phyloP scores from a whole-genome alignment of 495 filamentous ascomycete genomes.

The Penicillium parvum region DNA sequence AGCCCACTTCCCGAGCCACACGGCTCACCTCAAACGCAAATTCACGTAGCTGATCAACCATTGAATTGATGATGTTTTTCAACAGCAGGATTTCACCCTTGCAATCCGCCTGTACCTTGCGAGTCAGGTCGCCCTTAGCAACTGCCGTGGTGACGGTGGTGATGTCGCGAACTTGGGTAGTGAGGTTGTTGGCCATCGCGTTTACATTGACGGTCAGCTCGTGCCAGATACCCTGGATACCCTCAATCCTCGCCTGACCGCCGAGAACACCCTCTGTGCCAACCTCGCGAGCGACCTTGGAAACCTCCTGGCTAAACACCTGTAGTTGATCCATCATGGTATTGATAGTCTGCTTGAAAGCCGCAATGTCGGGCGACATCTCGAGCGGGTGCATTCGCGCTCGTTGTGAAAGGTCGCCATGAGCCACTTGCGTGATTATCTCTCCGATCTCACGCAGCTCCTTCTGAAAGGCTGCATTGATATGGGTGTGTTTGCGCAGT shows the following conservation, averaged over 20 bases:
- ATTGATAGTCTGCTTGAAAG: conserved; percentile 86
- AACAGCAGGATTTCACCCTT: conserved; percentile 86
- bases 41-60: conserved; percentile 89
- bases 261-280: conserved; percentile 87
- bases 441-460: conserved; percentile 87
- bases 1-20: conserved; percentile 85
- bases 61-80: conserved; percentile 89
- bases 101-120: conserved; percentile 86
- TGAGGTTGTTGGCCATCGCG: conserved; percentile 85
- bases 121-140: conserved; percentile 81
- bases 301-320: conserved; percentile 88
- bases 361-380: conserved; percentile 90
- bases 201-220: conserved; percentile 92
- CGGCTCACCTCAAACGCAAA: conserved; percentile 91
- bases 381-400: conserved; percentile 85
- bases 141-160: conserved; percentile 90
- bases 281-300: conserved; percentile 82
- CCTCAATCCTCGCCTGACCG: conserved; percentile 81
- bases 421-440: conserved; percentile 84
- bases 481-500: conserved; percentile 83
- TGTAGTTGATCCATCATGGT: conserved; percentile 96
- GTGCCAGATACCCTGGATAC: conserved; percentile 90
- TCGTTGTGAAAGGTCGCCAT: conserved; percentile 87
- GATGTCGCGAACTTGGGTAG: conserved; percentile 88
- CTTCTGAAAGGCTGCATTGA: conserved; percentile 92